Conservation (phyloP, 2,329 filamentous ascomycete genomes). For the Penicillium sp. region DNA sequence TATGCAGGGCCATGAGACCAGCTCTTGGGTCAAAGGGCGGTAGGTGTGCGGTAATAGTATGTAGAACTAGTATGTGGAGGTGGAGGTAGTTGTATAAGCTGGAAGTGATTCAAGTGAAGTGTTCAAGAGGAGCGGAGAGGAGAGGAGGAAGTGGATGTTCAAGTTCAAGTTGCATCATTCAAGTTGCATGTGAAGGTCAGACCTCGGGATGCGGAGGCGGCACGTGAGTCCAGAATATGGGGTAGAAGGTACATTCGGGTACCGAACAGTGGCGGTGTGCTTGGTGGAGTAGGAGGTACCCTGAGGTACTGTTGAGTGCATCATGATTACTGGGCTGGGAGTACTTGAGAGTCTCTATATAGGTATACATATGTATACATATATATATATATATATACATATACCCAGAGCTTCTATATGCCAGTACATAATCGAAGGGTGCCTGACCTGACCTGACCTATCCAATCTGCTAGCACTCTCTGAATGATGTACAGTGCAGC, state of each 20-base stretch:
- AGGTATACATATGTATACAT: no score
- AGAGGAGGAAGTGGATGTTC: conserved; percentile 1
- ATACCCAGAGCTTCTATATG: no score
- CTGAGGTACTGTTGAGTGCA: neutral
- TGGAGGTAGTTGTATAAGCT: neutral
- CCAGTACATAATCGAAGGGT: no score
- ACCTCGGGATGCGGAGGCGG: conserved; percentile 29
- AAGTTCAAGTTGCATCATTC: conserved; percentile 22
- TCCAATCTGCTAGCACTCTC: no score
- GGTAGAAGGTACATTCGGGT: neutral
- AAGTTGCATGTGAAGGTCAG: conserved; percentile 24
- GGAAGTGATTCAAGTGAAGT: neutral
- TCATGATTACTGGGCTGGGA: no score
- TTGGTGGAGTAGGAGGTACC: neutral
- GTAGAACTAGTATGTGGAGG: no score
- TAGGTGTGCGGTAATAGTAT: neutral
- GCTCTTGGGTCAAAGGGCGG: neutral
- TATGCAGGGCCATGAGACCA: conserved; percentile 14
- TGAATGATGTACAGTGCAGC: neutral
- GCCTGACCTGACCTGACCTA: neutral
- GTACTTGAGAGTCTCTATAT: no score
- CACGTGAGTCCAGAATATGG: neutral
- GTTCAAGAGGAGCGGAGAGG: neutral
- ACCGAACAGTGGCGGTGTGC: no score
- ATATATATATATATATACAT: no score